A percentile compares a stretch with the other conserved stretches of the same genome.
These are phyloP conservation scores for Xanthoconium separans DNA, from an alignment of 1,284 basidiomycete species.

Conservation along the genomic window DNA sequence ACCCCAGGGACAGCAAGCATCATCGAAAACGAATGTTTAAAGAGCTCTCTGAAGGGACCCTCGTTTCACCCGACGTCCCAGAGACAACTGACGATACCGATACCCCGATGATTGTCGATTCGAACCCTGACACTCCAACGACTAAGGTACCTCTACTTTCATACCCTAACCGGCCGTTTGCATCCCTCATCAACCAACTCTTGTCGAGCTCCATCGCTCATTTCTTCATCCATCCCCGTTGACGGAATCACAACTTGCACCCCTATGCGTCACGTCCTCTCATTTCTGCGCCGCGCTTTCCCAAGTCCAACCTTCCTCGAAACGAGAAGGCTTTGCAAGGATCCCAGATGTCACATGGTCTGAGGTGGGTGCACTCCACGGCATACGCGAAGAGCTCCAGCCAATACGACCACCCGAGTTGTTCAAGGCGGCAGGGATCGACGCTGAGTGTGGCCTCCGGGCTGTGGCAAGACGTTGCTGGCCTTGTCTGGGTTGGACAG, in stretches of 20 bases:
- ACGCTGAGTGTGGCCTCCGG: slow-evolving; percentile 91
- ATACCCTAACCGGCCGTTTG: slow-evolving; percentile 38
- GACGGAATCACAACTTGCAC: slow-evolving; percentile 72
- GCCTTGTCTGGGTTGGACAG: too few relatives aligned
- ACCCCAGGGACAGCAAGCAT: slow-evolving; percentile 94
- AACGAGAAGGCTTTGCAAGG: slow-evolving; percentile 96
- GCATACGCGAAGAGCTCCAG: slow-evolving; percentile 87
- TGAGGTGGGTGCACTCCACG: slow-evolving; percentile 90
- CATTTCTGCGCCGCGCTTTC: slow-evolving; percentile 84
- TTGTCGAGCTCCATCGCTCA: slow-evolving; percentile 77
- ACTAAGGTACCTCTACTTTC: slow-evolving; percentile 12
- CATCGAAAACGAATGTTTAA: slow-evolving; percentile 93
- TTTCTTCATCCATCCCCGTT: slow-evolving; percentile 90
- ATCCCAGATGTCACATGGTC: slow-evolving; percentile 95
- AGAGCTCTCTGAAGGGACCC: slow-evolving; percentile 68
- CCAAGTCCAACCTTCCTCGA: slow-evolving; percentile 92
- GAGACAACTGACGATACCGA: slow-evolving; percentile 32
- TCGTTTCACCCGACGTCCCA: slow-evolving; percentile 49
- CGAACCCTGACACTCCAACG: slow-evolving; percentile 22
- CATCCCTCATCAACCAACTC: slow-evolving; percentile 40
- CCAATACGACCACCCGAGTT: slow-evolving; percentile 90
- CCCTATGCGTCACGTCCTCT: slow-evolving; percentile 74
- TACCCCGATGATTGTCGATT: slow-evolving; percentile 53
- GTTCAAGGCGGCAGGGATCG: slow-evolving; percentile 85
- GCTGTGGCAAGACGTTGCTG: slow-evolving; percentile 75